Evolutionary conservation across 306 rosid genomes (phyloP).

Genomic region (Echinosophora koreensis): DNA sequence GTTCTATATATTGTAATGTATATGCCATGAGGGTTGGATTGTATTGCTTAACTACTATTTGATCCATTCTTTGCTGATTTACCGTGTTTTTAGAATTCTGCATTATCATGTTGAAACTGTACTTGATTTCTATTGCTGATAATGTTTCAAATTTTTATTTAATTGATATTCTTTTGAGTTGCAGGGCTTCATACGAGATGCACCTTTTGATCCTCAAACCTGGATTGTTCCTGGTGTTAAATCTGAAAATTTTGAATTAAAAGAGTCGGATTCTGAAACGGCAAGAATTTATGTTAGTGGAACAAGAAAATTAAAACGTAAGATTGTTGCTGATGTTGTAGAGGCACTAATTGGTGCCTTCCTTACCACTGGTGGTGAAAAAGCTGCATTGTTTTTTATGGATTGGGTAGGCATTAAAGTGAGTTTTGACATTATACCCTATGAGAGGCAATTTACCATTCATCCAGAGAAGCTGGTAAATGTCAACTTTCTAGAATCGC

Average conservation of each 20-base stretch:
- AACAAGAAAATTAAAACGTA: slow-evolving; percentile 60
- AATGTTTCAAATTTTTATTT: not conserved
- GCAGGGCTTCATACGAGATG: slow-evolving; percentile 83
- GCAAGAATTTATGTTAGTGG: slow-evolving; percentile 53
- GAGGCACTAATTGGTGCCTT: slow-evolving; percentile 94
- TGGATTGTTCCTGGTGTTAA: slow-evolving; percentile 79
- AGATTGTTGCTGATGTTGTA: slow-evolving; percentile 82
- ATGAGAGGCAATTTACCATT: slow-evolving; percentile 52
- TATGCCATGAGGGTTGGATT: not conserved
- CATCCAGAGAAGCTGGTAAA: slow-evolving; percentile 59
- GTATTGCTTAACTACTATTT: slow-evolving; percentile 7
- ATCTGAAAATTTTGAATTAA: slow-evolving; percentile 38
- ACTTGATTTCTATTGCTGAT: slow-evolving; percentile 1
- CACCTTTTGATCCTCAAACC: slow-evolving; percentile 66
- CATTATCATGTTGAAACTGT: slow-evolving; percentile 21
- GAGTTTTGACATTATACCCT: slow-evolving; percentile 52
- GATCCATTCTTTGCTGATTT: slow-evolving; percentile 1
- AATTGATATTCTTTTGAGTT: slow-evolving; percentile 41
- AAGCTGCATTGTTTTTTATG: slow-evolving; percentile 70
- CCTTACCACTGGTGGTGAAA: slow-evolving; percentile 82
- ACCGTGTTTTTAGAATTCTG: not conserved
- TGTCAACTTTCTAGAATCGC: slow-evolving; percentile 57
- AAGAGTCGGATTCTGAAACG: slow-evolving; percentile 42
- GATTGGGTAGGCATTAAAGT: slow-evolving; percentile 79
- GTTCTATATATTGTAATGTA: slow-evolving; percentile 15